Evolutionary conservation across 176 grass and related monocot genomes (phyloP), one percentile per base, ranked within the genome.

Genomic region (Chloris gayana): DNA sequence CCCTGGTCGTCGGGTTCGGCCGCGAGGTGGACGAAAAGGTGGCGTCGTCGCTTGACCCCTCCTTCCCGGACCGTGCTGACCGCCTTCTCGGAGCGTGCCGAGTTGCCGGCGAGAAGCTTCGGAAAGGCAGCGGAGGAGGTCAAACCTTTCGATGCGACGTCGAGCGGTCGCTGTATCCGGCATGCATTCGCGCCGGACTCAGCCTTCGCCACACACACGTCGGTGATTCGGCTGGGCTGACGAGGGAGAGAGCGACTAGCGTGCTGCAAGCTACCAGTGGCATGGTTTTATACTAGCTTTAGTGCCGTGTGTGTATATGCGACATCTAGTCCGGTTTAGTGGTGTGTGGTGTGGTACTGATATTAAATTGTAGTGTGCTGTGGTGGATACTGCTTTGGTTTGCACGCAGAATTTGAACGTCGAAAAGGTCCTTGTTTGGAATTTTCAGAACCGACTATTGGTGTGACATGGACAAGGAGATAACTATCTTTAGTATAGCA

Each of bases 91-190:
- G 76, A 84, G 54, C 76, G 32, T 76, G 77, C 64, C 70, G 22
- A 33, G 87, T 6, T 30, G 70, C 76, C 42, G 70, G 76, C 54
- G 76, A 75, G 87, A 89, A 81, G 77, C 77, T 66, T 71, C 49
- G 22, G 78, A 82, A 81, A 76, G 37, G 25, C 63, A 15, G 5
- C 3, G 27, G 21, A 24, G 27, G 18, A 39, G 78, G 77, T 75
- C 64, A 82, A 31, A 75, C 4, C 15, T 17, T 37, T 7, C 2
- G 69, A 74, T 15, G 69, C 37, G 83, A 85, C 56, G 22, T 63
- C 1, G 35, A 14, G 58, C 0, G 58, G 42, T 78, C 67, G 66
- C 41, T 24, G 65, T 57, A 54, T 70, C 53, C 38, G n/a, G 44
- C 26, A 57, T 38, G 64, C 74, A 30, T 46, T 26, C 24, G 11